Conservation (phyloP, 768 basidiomycete species). For the Lentinula lateritia region DNA sequence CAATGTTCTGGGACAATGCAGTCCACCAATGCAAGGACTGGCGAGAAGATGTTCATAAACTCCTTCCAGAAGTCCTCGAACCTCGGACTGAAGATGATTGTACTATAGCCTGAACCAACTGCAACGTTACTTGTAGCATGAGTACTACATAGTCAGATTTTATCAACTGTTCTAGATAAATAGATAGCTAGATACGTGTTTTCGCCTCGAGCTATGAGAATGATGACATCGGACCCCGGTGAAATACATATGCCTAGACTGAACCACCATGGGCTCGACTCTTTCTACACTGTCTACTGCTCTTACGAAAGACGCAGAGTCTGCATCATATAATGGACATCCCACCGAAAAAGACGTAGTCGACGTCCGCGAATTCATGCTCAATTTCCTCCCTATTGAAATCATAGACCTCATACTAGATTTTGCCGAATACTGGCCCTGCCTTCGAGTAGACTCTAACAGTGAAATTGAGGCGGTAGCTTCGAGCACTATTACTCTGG, state of each 20-base stretch:
- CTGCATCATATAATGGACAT: slow-evolving; percentile 5
- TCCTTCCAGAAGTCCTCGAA: no score
- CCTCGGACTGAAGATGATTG: no score
- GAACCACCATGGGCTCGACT: slow-evolving; percentile 3
- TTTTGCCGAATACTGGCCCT: slow-evolving; percentile 22
- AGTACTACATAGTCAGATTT: no score
- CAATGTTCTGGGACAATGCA: no score
- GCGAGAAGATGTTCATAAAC: no score
- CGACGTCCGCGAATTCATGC: slow-evolving; percentile 11
- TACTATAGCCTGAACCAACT: no score
- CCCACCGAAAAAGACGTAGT: slow-evolving; percentile 13
- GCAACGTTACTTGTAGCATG: no score
- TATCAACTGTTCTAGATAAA: no score
- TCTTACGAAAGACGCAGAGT: slow-evolving; percentile 1
- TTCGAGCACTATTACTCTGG: not conserved
- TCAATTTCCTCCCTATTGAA: slow-evolving; percentile 18
- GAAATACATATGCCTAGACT: not conserved
- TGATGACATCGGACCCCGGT: not conserved
- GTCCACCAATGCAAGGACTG: no score
- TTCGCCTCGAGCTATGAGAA: no score
- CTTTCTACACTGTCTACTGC: slow-evolving; percentile 2
- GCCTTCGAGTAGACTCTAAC: slow-evolving; percentile 3
- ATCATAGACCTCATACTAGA: slow-evolving; percentile 22
- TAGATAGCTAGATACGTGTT: no score
- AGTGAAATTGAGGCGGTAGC: slow-evolving; percentile 8